phyloP scores from a whole-genome alignment of 116 monocot genomes.

The Trichopus zeylanicus region DNA sequence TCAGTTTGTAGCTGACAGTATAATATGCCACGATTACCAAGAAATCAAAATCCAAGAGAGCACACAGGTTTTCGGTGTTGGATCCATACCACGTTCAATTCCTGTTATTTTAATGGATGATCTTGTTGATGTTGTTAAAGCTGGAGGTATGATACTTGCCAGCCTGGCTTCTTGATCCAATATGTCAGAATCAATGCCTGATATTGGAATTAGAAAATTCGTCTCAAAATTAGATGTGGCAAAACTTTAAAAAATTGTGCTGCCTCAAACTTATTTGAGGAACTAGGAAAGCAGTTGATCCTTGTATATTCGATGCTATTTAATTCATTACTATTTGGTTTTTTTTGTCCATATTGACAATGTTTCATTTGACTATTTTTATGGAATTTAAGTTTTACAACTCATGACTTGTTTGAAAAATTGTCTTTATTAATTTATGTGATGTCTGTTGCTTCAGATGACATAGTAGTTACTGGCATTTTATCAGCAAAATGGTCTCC shows the following conservation, averaged over 20 bases:
- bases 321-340: no score
- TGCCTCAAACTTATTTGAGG: no score
- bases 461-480: constrained; percentile 89
- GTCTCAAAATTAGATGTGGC: background rate
- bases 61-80: constrained; percentile 78
- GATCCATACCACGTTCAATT: constrained; percentile 95
- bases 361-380: no score
- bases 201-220: background rate
- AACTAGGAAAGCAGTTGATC: no score
- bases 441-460: constrained; percentile 46
- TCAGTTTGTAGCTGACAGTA: constrained; percentile 62
- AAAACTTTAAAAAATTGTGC: no score
- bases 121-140: constrained; percentile 95
- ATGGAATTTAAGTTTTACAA: no score
- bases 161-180: background rate
- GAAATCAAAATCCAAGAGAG: constrained; percentile 98
- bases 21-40: constrained; percentile 95
- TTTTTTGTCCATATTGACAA: no score
- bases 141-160: constrained; percentile 68
- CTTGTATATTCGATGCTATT: no score
- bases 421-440: background rate
- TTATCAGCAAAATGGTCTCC: constrained; percentile 96
- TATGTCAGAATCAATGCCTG: background rate
- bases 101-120: constrained; percentile 91
- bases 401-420: no score